Conservation (phyloP, 129 eudicot genomes). For the Flaveria bidentis region DNA sequence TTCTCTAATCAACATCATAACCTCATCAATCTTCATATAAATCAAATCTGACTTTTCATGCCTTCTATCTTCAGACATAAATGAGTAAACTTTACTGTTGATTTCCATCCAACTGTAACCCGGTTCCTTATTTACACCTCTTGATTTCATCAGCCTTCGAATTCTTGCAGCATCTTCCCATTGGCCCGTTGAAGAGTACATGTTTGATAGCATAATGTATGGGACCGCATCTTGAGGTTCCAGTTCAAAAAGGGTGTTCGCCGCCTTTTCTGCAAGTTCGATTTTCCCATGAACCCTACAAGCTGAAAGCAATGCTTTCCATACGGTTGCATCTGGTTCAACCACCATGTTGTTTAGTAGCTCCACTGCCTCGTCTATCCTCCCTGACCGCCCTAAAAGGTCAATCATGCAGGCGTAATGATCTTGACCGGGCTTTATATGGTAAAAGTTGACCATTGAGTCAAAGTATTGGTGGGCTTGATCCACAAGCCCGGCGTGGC, state of each 20-base stretch:
- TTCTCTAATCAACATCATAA: conserved; percentile 51
- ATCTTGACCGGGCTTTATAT: conserved; percentile 62
- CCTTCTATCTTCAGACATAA: conserved; percentile 70
- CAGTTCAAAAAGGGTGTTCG: conserved; percentile 56
- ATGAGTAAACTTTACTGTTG: conserved; percentile 61
- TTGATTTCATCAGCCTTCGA: conserved; percentile 54
- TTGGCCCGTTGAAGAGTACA: conserved; percentile 62
- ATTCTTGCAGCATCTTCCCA: conserved; percentile 71
- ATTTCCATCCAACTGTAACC: conserved; percentile 80
- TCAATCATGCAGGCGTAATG: conserved; percentile 91
- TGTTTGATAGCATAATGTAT: conserved; percentile 69
- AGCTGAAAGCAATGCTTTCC: conserved; percentile 81
- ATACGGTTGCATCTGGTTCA: conserved; percentile 68
- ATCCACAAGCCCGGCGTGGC: conserved; percentile 79
- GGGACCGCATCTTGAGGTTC: conserved; percentile 72
- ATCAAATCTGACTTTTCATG: conserved; percentile 43
- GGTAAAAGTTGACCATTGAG: conserved; percentile 53
- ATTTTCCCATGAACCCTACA: conserved; percentile 59
- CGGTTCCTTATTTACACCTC: conserved; percentile 62
- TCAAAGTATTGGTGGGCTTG: conserved; percentile 58
- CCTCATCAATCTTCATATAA: conserved; percentile 58
- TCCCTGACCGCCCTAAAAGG: conserved; percentile 73
- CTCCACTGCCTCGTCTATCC: conserved; percentile 54
- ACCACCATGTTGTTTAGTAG: conserved; percentile 54
- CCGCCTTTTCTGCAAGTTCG: conserved; percentile 70